A percentile compares a stretch with the other conserved stretches of the same genome.
phyloP scores from a whole-genome alignment of 176 grass and related monocot genomes.

The Tillandsia leiboldiana region DNA sequence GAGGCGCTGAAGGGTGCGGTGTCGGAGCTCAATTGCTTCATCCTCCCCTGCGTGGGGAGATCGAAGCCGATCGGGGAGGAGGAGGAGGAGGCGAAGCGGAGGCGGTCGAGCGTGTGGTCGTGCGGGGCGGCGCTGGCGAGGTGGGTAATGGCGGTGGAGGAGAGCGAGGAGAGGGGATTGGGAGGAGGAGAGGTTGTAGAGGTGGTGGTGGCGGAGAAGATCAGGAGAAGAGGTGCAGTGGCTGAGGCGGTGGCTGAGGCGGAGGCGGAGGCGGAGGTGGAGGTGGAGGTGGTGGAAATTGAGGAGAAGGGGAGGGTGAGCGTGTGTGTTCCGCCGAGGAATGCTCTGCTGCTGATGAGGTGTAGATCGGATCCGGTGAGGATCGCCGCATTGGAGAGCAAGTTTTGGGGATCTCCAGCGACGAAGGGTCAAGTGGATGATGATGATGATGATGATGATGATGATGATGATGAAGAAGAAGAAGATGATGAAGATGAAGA shows the following conservation, averaged over 20 bases:
- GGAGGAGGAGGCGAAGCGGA: slow-evolving; percentile 5
- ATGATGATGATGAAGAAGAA: slow-evolving; percentile 5
- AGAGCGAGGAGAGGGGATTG: slow-evolving; percentile 40
- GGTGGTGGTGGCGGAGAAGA: slow-evolving; percentile 1
- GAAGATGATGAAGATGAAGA: slow-evolving; percentile 12
- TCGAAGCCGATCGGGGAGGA: slow-evolving; percentile 22
- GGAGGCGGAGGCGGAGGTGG: slow-evolving; percentile 51
- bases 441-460: slow-evolving; percentile 18
- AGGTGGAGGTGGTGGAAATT: slow-evolving; percentile 52
- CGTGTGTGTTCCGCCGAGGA: slow-evolving; percentile 79
- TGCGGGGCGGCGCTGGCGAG: slow-evolving; percentile 72
- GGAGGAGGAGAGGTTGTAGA: slow-evolving; percentile 35
- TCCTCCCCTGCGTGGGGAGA: slow-evolving; percentile 55
- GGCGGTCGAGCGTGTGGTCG: slow-evolving; percentile 25
- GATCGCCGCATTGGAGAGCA: slow-evolving; percentile 65
- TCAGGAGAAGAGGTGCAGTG: slow-evolving; percentile 24
- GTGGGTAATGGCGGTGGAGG: slow-evolving; percentile 54
- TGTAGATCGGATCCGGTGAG: slow-evolving; percentile 85
- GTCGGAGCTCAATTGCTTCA: slow-evolving; percentile 50
- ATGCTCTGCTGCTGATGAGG: slow-evolving; percentile 88
- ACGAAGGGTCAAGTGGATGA: slow-evolving; percentile 39
- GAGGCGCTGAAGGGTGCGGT: slow-evolving; percentile 73
- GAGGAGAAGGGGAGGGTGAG: slow-evolving; percentile 72
- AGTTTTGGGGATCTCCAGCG: slow-evolving; percentile 73
- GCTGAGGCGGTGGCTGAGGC: slow-evolving; percentile 48